Percentiles rank a stretch among this genome's conserved stretches.
Conservation (phyloP, 768 basidiomycete species). For the Suillus brevipes region DNA sequence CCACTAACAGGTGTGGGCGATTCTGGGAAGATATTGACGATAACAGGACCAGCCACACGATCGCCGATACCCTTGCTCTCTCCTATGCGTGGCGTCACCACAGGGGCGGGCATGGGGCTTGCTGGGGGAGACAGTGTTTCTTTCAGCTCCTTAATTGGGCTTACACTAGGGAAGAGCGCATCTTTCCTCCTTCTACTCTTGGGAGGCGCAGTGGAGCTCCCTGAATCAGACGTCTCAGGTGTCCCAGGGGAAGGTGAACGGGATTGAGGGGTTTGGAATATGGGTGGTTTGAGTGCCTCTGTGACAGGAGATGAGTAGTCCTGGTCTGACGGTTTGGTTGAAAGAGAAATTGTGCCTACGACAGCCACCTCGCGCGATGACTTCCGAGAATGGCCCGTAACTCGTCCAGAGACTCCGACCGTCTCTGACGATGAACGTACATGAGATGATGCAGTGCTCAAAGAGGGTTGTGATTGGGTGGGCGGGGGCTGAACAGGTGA, state of each 20-base stretch:
- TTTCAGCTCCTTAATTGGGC: conserved; percentile 28
- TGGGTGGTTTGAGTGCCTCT: conserved; percentile 36
- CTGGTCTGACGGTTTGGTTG: conserved; percentile 27
- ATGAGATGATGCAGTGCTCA: conserved; percentile 31
- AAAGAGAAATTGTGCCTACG: conserved; percentile 44
- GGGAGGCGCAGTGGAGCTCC: conserved; percentile 23
- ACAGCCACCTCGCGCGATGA: conserved; percentile 53
- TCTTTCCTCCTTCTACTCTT: conserved; percentile 34
- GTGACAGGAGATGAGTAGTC: conserved; percentile 29
- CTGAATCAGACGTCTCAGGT: conserved; percentile 34
- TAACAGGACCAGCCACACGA: conserved; percentile 63
- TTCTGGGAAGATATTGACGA: conserved; percentile 47
- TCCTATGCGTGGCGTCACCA: conserved; percentile 63
- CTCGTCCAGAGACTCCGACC: conserved; percentile 28
- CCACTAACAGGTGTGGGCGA: conserved; percentile 22
- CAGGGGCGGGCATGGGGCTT: conserved; percentile 21
- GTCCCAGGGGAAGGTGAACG: conserved; percentile 33
- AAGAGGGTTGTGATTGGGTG: conserved; percentile 17
- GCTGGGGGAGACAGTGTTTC: conserved; percentile 13
- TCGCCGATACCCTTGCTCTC: conserved; percentile 57
- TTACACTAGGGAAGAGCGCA: conserved; percentile 34
- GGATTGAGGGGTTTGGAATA: conserved; percentile 39
- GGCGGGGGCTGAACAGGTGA: conserved; percentile 38
- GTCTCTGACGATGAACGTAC: conserved; percentile 52
- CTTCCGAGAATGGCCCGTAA: conserved; percentile 42